Conservation (phyloP, 768 basidiomycete genomes). For the Roridomyces roridus region DNA sequence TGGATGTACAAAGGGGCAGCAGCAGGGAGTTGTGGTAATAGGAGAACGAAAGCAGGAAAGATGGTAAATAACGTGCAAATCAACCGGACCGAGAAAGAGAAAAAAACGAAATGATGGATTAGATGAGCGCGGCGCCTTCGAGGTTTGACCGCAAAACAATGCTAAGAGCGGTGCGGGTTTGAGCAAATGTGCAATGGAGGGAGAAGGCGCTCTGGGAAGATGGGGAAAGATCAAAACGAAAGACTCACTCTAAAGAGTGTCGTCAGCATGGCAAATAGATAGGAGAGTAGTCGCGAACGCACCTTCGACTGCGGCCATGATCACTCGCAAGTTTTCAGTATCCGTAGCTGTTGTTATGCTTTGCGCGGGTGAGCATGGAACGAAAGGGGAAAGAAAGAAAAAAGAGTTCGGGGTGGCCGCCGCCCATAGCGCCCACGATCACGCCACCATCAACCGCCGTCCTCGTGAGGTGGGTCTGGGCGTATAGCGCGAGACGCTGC, state of each 20-base stretch:
- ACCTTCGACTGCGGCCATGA: conserved; percentile 98
- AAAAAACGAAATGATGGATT: conserved; percentile 29
- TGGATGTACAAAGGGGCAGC: too few relatives aligned
- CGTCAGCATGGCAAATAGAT: conserved; percentile 7
- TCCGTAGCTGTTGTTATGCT: conserved; percentile 93
- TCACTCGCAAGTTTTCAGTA: conserved; percentile 84
- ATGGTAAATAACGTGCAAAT: conserved; percentile 31
- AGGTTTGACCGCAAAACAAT: conserved; percentile 73
- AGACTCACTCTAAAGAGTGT: conserved; percentile 22
- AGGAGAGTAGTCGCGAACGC: conserved; percentile 32
- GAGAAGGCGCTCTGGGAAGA: conserved; percentile 26
- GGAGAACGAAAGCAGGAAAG: conserved; percentile 32
- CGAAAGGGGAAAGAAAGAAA: conserved; percentile 4
- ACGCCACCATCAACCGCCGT: too few relatives aligned
- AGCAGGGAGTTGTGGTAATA: conserved; percentile 24
- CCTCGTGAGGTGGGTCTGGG: too few relatives aligned
- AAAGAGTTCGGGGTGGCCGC: too few relatives aligned
- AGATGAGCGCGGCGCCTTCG: conserved; percentile 70
- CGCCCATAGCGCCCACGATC: too few relatives aligned
- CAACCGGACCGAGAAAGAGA: conserved; percentile 11
- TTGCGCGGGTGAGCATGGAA: conserved; percentile 22
- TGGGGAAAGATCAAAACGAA: conserved; percentile 31
- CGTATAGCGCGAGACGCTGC: too few relatives aligned
- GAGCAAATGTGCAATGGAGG: conserved; percentile 23
- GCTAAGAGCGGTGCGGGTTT: conserved; percentile 43